These are phyloP conservation scores for Avicennia marina DNA, from an alignment of 257 asterid species.

Conservation along the genomic window DNA sequence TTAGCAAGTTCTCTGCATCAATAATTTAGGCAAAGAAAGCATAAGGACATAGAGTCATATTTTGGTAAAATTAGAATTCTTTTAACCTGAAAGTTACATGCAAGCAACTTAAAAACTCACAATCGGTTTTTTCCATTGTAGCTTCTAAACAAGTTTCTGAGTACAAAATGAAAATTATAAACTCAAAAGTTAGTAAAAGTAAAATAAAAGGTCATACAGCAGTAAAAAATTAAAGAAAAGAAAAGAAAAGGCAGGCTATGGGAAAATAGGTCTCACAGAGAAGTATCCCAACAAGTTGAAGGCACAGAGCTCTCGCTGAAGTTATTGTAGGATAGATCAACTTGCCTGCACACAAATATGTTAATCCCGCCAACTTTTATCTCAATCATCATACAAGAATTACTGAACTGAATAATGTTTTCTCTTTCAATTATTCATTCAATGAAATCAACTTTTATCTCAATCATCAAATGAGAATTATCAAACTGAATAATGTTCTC, in stretches of 20 bases:
- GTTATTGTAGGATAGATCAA: conserved; percentile 14
- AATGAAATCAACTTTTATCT: background rate
- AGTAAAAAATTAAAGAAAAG: background rate
- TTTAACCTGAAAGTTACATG: too few relatives aligned
- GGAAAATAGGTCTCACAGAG: conserved; percentile 20
- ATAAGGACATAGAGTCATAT: too few relatives aligned
- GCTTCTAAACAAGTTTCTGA: conserved; percentile 49
- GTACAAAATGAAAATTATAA: background rate
- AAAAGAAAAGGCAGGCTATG: background rate
- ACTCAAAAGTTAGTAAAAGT: background rate
- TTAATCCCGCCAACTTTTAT: too few relatives aligned
- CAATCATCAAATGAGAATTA: too few relatives aligned
- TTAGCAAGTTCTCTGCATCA: conserved; percentile 23
- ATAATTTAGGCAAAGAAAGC: too few relatives aligned
- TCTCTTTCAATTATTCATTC: too few relatives aligned
- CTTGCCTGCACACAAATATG: background rate
- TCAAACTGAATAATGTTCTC: too few relatives aligned
- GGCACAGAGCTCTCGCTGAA: conserved; percentile 8
- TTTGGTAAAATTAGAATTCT: too few relatives aligned
- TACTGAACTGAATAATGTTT: too few relatives aligned
- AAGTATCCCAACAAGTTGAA: conserved; percentile 5
- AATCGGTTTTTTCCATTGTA: conserved; percentile 14
- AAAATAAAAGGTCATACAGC: too few relatives aligned
- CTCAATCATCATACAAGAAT: too few relatives aligned
- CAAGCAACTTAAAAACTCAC: conserved; percentile 28